Evolutionary conservation across 2,329 filamentous ascomycete species (phyloP), one percentile per base, ranked within the genome.

Genomic region (Diaporthe amygdali): DNA sequence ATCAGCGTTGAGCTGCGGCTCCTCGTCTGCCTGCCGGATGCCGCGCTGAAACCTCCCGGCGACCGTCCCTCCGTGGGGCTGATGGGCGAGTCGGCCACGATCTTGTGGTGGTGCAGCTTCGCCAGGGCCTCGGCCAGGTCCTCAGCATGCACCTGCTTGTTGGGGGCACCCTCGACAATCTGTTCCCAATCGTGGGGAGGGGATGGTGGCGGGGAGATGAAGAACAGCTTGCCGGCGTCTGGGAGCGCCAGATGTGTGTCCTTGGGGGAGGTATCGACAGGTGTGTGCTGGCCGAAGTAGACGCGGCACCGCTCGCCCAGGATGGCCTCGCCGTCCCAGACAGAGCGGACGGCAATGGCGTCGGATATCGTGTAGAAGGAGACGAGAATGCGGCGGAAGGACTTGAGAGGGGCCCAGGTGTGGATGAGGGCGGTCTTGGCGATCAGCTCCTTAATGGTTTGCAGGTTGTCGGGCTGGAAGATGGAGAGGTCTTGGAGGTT

Each of bases 321-420:
- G 75, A 96, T 86, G 30, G 84, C 84, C 82, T 95, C 92, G 76
- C 92, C 91, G 77, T 96, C 93, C 82, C 94, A 93, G 69, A 92
- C 86, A 75, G 90, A 85, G 74, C 93, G 91, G 69, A 96, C 92
- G 69, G 86, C 85, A 76, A 94, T 90, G 70, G 94, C 93, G 68
- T 92, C 89, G 67, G 91, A 88, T 77, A 88, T 86, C 72, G 90
- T 89, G 81, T 88, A 91, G 85, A 96, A 96, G 75, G 93, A 94
- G 73, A 93, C 90, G 76, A 96, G 87, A 77, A 96, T 94, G 80
- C 94, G 92, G 74, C 92, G 90, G 86, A 96, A 94, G 8, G 92
- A 95, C 80, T 94, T 94, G 74, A 96, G 88, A 0, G 94, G 94
- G 14, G 92, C 90, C 87, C 93, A 96, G 71, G 92, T 90, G 82